These are phyloP conservation scores for Jackrogersella multiformis DNA, from an alignment of 495 filamentous ascomycete species.

Conservation along the genomic window DNA sequence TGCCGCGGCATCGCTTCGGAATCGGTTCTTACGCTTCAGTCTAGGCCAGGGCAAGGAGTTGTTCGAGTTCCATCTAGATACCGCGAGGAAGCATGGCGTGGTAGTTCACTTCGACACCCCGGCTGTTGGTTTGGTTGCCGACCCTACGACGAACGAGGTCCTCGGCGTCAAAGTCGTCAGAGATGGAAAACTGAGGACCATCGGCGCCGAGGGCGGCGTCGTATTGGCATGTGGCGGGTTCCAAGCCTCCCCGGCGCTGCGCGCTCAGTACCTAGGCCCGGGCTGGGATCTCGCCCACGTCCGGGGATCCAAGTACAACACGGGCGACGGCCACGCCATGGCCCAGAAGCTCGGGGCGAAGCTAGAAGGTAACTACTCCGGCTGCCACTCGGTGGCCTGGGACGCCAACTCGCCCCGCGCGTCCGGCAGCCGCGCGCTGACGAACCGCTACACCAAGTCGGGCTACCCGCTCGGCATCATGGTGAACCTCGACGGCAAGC, in stretches of 20 bases:
- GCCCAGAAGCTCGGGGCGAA: slow-evolving; percentile 61
- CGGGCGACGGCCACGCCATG: slow-evolving; percentile 61
- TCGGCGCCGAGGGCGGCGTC: slow-evolving; percentile 52
- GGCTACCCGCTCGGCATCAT: slow-evolving; percentile 73
- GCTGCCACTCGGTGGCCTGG: slow-evolving; percentile 70
- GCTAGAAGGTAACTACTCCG: slow-evolving; percentile 65
- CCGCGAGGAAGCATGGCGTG: slow-evolving; percentile 54
- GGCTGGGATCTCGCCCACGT: slow-evolving; percentile 69
- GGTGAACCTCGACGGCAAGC: slow-evolving; percentile 63
- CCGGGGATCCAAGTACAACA: slow-evolving; percentile 69
- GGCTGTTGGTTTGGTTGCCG: slow-evolving; percentile 51
- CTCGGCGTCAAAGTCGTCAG: slow-evolving; percentile 48
- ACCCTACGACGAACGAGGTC: slow-evolving; percentile 50
- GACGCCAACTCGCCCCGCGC: slow-evolving; percentile 64
- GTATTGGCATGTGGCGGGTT: slow-evolving; percentile 71
- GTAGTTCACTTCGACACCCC: slow-evolving; percentile 55
- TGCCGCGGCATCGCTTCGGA: neutral
- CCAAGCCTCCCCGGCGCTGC: slow-evolving; percentile 64
- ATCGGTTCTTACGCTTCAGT: neutral
- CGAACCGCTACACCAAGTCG: slow-evolving; percentile 73
- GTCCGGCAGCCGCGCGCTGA: slow-evolving; percentile 60
- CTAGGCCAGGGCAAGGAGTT: slow-evolving; percentile 61
- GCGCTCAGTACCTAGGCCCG: slow-evolving; percentile 66
- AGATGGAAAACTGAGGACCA: slow-evolving; percentile 36
- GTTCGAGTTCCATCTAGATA: slow-evolving; percentile 56